A percentile compares a stretch with the other conserved stretches of the same genome.
These are phyloP conservation scores for Pichia occidentalis DNA, from an alignment of 805 yeast genomes.

Conservation along the genomic window DNA sequence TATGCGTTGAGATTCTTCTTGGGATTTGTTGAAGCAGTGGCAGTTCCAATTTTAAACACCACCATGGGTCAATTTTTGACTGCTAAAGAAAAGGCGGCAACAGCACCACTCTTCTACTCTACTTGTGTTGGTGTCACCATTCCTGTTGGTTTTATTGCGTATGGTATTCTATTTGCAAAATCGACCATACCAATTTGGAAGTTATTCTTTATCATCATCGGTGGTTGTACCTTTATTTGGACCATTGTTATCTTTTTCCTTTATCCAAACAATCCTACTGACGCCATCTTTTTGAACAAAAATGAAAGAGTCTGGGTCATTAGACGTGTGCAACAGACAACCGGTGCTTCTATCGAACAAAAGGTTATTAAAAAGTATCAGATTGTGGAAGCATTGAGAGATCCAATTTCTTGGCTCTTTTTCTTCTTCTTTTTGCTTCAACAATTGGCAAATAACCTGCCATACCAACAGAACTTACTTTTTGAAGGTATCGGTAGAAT, in stretches of 20 bases:
- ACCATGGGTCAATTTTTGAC: constrained; percentile 47
- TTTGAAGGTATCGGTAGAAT: constrained; percentile 37
- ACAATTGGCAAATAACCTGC: constrained; percentile 46
- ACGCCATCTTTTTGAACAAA: constrained; percentile 39
- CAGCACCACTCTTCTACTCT: constrained; percentile 48
- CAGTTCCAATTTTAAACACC: constrained; percentile 38
- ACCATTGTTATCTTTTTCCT: constrained; percentile 30
- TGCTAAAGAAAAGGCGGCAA: constrained; percentile 37
- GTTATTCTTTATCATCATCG: constrained; percentile 49
- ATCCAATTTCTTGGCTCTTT: constrained; percentile 42
- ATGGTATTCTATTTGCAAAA: constrained; percentile 30
- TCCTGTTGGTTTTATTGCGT: constrained; percentile 37
- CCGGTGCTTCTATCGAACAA: constrained; percentile 37
- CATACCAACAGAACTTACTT: constrained; percentile 46
- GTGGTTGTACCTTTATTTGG: constrained; percentile 43
- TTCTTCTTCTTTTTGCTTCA: constrained; percentile 35
- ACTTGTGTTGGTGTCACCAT: constrained; percentile 42
- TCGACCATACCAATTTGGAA: constrained; percentile 39
- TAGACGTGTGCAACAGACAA: constrained; percentile 34
- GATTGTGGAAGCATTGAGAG: constrained; percentile 43
- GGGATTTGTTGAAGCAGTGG: constrained; percentile 44
- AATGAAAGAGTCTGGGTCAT: constrained; percentile 49
- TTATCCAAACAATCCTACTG: constrained; percentile 54
- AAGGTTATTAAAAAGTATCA: constrained; percentile 42
- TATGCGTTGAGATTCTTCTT: constrained; percentile 42